Evolutionary conservation across 345 rosid species (phyloP).

Genomic region (Ailanthus altissimus): DNA sequence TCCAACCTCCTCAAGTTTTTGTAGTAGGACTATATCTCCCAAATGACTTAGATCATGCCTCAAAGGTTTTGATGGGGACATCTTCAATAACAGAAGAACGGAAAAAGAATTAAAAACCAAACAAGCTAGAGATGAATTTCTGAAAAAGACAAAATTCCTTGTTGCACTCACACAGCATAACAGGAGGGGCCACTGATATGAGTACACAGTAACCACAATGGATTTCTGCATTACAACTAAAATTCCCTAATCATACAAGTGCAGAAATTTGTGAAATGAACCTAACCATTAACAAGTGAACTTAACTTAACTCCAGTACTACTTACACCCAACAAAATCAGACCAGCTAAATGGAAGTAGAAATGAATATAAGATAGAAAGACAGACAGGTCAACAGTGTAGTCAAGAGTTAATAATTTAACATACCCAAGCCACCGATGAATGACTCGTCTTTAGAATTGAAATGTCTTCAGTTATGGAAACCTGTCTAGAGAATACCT

Average conservation of each 20-base stretch:
- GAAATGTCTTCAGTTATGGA: conserved; percentile 55
- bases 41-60: conserved; percentile 38
- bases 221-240: not conserved
- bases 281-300: not conserved
- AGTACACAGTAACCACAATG: not conserved
- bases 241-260: not conserved
- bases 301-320: not conserved
- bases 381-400: not conserved
- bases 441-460: conserved; percentile 38
- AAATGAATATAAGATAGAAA: not conserved
- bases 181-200: conserved; percentile 2
- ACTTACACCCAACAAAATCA: not conserved
- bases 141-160: not conserved
- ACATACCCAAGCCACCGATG: conserved; percentile 42
- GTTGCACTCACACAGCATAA: conserved; percentile 3
- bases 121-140: not conserved
- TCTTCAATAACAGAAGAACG: conserved; percentile 32
- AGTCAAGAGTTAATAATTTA: not conserved
- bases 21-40: conserved; percentile 49
- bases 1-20: conserved; percentile 67
- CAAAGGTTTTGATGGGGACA: conserved; percentile 45
- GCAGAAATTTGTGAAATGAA: not conserved
- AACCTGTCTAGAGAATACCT: conserved; percentile 46
- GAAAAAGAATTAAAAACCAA: not conserved
- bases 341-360: not conserved